These are phyloP conservation scores for Cystofilobasidium macerans DNA, from an alignment of 768 basidiomycete species.

Conservation along the genomic window DNA sequence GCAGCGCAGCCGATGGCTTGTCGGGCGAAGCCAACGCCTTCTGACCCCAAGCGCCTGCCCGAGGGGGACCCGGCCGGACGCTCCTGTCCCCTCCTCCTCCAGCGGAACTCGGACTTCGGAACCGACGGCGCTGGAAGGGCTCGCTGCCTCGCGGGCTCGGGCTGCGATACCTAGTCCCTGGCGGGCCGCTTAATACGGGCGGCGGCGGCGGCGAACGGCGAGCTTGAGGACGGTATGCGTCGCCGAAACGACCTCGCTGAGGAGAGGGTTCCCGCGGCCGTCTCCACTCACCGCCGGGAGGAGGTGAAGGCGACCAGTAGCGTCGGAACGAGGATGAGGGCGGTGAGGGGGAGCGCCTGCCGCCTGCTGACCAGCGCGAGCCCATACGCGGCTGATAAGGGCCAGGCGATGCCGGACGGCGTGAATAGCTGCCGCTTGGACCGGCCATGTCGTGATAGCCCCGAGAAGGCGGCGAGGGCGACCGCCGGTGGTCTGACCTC, in stretches of 20 bases:
- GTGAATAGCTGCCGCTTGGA: background rate
- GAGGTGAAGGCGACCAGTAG: constrained; percentile 4
- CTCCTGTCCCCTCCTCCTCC: background rate
- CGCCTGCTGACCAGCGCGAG: background rate
- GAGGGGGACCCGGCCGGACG: background rate
- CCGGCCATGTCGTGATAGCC: background rate
- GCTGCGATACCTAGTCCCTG: background rate
- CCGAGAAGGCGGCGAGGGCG: background rate
- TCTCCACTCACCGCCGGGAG: background rate
- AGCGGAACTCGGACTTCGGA: background rate
- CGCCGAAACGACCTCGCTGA: background rate
- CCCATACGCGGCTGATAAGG: background rate
- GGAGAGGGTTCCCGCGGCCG: background rate
- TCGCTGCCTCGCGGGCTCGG: background rate
- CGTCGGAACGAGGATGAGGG: background rate
- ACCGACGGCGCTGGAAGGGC: background rate
- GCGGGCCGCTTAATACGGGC: no score
- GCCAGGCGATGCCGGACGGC: background rate
- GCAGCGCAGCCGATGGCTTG: background rate
- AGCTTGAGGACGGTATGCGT: background rate
- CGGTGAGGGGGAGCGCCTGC: background rate
- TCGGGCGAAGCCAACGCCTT: background rate
- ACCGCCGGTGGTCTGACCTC: background rate
- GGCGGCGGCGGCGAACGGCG: background rate
- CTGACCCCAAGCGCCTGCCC: background rate